These are phyloP conservation scores for Candida patagonica DNA, from an alignment of 805 yeast species.

Conservation along the genomic window DNA sequence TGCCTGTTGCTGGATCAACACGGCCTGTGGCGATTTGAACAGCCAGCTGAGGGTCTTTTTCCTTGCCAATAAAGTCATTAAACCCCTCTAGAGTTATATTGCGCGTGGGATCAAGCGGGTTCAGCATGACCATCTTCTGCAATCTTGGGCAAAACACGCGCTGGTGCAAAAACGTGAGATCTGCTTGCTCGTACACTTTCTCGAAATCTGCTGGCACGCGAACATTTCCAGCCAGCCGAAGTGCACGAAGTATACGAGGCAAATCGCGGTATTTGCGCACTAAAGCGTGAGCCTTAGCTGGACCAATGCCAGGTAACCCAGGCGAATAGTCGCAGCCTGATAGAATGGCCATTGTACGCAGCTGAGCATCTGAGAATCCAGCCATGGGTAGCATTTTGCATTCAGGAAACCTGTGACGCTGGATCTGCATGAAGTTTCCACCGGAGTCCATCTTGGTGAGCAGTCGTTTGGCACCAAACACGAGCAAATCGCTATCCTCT, in stretches of 20 bases:
- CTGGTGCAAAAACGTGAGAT: constrained; percentile 73
- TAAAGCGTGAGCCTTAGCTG: constrained; percentile 60
- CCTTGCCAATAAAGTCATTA: constrained; percentile 24
- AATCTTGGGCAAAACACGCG: constrained; percentile 68
- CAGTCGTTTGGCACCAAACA: constrained; percentile 73
- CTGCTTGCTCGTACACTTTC: constrained; percentile 56
- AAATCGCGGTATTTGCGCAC: constrained; percentile 43
- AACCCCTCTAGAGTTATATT: constrained; percentile 17
- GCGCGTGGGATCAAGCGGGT: constrained; percentile 35
- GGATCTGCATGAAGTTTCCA: constrained; percentile 61
- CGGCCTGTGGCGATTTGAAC: constrained; percentile 51
- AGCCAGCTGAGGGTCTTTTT: constrained; percentile 41
- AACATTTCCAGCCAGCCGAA: constrained; percentile 38
- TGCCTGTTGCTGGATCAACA: constrained; percentile 54
- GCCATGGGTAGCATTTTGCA: constrained; percentile 42
- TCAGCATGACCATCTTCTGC: constrained; percentile 45
- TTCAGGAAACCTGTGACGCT: constrained; percentile 42
- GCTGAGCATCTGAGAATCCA: constrained; percentile 43
- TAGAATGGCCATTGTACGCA: constrained; percentile 70
- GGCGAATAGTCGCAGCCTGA: constrained; percentile 96
- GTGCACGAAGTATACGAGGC: constrained; percentile 36
- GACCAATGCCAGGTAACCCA: constrained; percentile 76
- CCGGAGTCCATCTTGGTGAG: constrained; percentile 74
- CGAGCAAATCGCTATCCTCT: constrained; percentile 87
- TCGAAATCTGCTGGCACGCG: constrained; percentile 48